These are phyloP conservation scores for Citrullus amarus DNA, from an alignment of 306 rosid species.

Conservation along the genomic window DNA sequence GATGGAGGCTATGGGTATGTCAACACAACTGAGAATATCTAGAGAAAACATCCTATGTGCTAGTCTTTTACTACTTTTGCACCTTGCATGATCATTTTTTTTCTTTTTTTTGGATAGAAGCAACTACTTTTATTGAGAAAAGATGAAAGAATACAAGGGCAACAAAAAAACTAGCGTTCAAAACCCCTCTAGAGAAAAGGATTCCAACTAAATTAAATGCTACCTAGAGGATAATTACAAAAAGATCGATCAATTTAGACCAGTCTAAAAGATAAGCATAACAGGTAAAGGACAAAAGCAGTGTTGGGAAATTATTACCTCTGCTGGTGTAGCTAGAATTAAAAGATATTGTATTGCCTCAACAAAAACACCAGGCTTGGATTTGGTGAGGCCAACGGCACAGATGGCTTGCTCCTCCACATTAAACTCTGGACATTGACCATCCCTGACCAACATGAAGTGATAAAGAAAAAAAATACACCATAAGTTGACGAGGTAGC, in stretches of 20 bases:
- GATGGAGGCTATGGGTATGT: neutral
- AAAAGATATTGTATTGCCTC: conserved; percentile 91
- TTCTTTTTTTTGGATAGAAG: too few relatives aligned
- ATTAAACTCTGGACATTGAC: conserved; percentile 85
- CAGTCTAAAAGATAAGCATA: neutral
- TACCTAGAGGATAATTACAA: too few relatives aligned
- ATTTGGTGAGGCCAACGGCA: conserved; percentile 85
- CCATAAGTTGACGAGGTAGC: neutral
- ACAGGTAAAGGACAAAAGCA: conserved; percentile 5
- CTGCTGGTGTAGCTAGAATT: conserved; percentile 77
- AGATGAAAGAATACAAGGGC: too few relatives aligned
- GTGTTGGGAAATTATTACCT: conserved; percentile 41
- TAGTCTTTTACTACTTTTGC: neutral
- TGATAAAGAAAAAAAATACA: neutral
- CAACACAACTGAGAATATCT: neutral
- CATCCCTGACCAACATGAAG: conserved; percentile 64
- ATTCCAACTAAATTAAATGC: too few relatives aligned
- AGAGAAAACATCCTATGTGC: neutral
- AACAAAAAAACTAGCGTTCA: too few relatives aligned
- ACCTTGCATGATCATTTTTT: neutral
- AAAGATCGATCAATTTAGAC: neutral
- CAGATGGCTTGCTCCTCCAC: conserved; percentile 98
- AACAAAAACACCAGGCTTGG: conserved; percentile 83
- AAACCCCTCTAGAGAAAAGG: too few relatives aligned
- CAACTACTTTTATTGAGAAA: too few relatives aligned